Evolutionary conservation across 441 rosid genomes (phyloP).

Genomic region (Jatropha podagrica): DNA sequence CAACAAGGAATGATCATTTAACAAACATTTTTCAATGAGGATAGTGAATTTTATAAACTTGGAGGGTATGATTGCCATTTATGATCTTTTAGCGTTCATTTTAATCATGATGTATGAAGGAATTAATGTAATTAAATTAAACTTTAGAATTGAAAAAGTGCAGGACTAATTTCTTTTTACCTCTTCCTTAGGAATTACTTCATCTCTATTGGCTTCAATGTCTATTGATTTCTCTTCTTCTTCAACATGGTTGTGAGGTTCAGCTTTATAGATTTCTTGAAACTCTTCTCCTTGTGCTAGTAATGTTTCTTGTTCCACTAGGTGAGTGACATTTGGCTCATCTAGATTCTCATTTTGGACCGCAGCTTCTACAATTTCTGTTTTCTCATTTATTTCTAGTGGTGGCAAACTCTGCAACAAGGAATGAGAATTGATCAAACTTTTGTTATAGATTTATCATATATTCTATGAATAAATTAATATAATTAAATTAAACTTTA

Average conservation of each 20-base stretch:
- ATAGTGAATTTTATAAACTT: too few relatives aligned
- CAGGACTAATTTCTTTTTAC: conserved; percentile 25
- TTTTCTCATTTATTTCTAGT: neutral
- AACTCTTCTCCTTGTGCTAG: conserved; percentile 17
- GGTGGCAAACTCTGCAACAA: too few relatives aligned
- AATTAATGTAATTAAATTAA: neutral
- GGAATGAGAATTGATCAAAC: too few relatives aligned
- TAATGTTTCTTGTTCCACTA: conserved; percentile 11
- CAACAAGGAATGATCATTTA: neutral
- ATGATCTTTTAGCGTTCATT: neutral
- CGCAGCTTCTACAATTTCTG: conserved; percentile 23
- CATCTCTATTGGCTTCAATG: neutral
- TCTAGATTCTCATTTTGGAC: conserved; percentile 14
- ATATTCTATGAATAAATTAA: neutral
- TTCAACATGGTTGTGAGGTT: conserved; percentile 30
- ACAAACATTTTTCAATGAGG: too few relatives aligned
- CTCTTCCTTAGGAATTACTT: conserved; percentile 16
- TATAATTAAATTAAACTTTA: neutral
- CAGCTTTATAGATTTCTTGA: conserved; percentile 16
- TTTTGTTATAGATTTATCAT: too few relatives aligned
- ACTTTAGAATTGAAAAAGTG: conserved; percentile 23
- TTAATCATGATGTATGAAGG: neutral
- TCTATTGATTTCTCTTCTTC: conserved; percentile 15
- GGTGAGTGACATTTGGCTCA: conserved; percentile 15
- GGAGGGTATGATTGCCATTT: too few relatives aligned